Conservation (phyloP, 2,329 filamentous ascomycete species). For the Pseudogymnoascus sp. region DNA sequence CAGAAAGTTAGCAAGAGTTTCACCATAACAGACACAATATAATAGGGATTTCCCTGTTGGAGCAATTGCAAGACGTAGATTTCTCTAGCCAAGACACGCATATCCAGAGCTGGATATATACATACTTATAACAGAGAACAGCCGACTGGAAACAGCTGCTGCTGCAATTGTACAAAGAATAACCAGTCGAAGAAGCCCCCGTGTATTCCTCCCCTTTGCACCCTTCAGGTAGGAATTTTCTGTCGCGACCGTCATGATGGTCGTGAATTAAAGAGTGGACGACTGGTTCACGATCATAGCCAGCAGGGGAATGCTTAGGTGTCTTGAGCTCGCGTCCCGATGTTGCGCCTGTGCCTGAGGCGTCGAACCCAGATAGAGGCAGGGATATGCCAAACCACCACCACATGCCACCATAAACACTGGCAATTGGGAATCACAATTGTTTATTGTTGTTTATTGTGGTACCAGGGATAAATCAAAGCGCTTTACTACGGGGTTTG, state of each 20-base stretch:
- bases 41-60: background rate
- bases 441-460: background rate
- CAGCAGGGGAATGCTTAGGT: conserved; percentile 22
- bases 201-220: conserved; percentile 70
- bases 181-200: conserved; percentile 76
- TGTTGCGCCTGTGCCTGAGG: conserved; percentile 13
- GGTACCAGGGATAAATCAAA: background rate
- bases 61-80: conserved; percentile 4
- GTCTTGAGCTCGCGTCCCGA: conserved; percentile 20
- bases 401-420: background rate
- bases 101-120: conserved; percentile 23
- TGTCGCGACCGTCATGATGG: conserved; percentile 33
- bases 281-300: conserved; percentile 8
- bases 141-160: conserved; percentile 82
- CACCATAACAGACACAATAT: background rate
- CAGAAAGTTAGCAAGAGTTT: conserved; percentile 18
- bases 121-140: conserved; percentile 97
- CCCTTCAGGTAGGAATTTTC: conserved; percentile 56
- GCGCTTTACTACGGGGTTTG: background rate
- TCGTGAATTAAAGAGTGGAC: conserved; percentile 16
- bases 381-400: conserved; percentile 16
- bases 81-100: background rate
- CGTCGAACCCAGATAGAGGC: conserved; percentile 17
- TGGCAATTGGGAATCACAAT: background rate
- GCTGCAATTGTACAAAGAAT: conserved; percentile 88